These are phyloP conservation scores for Daldinia concentrica DNA, from an alignment of 495 filamentous ascomycete species.

Conservation along the genomic window DNA sequence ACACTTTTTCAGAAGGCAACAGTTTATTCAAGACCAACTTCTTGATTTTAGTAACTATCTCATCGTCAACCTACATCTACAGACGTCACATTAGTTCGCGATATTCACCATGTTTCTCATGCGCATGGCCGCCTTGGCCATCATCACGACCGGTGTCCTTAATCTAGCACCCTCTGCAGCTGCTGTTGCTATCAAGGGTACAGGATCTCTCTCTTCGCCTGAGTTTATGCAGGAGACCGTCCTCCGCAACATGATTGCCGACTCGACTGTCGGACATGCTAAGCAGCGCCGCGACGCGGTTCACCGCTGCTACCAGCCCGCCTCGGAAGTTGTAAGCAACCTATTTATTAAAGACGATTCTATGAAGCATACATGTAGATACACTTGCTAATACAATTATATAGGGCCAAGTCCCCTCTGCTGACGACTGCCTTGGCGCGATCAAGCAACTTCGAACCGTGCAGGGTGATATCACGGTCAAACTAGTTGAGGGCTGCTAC, in stretches of 20 bases:
- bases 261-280: conserved; percentile 6
- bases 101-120: conserved; percentile 24
- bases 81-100: background rate
- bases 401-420: conserved; percentile 41
- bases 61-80: background rate
- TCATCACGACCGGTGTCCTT: conserved; percentile 5
- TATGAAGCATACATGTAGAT: background rate
- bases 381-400: background rate
- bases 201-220: background rate
- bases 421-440: conserved; percentile 40
- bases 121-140: conserved; percentile 10
- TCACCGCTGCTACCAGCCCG: conserved; percentile 41
- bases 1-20: background rate
- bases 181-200: background rate
- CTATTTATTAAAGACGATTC: background rate
- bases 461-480: conserved; percentile 36
- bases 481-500: conserved; percentile 43
- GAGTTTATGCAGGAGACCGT: conserved; percentile 5
- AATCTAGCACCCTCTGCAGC: conserved; percentile 5
- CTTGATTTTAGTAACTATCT: background rate
- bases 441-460: conserved; percentile 38
- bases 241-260: background rate
- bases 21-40: background rate
- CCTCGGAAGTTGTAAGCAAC: conserved; percentile 35
- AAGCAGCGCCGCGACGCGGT: conserved; percentile 27